These are phyloP conservation scores for Catunica adiposa DNA, from an alignment of 2,329 filamentous ascomycete genomes.

Conservation along the genomic window DNA sequence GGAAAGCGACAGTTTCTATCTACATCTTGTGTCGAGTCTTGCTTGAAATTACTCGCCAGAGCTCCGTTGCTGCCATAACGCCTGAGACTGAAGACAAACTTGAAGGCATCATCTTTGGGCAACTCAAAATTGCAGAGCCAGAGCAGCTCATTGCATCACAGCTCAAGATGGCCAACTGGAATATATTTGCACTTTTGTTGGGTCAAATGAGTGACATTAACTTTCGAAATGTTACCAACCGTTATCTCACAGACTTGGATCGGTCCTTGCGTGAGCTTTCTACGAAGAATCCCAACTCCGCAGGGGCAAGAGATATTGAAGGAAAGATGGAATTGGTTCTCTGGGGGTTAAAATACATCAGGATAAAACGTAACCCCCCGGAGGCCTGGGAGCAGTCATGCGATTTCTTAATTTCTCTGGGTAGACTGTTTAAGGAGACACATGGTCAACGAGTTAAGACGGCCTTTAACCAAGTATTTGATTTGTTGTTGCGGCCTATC, in stretches of 20 bases:
- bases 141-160: constrained; percentile 64
- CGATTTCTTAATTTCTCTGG: constrained; percentile 70
- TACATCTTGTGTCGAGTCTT: constrained; percentile 89
- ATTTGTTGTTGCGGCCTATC: constrained; percentile 71
- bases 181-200: constrained; percentile 77
- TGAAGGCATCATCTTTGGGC: constrained; percentile 91
- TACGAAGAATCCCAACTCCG: constrained; percentile 45
- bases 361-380: constrained; percentile 55
- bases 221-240: constrained; percentile 65
- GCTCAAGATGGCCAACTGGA: constrained; percentile 86
- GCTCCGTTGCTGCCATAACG: constrained; percentile 64
- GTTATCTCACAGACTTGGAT: constrained; percentile 70
- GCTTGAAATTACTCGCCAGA: constrained; percentile 86
- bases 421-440: constrained; percentile 64
- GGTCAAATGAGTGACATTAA: constrained; percentile 94
- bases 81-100: constrained; percentile 86
- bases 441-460: constrained; percentile 85
- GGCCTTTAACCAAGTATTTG: constrained; percentile 83
- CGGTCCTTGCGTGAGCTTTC: constrained; percentile 59
- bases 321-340: constrained; percentile 74
- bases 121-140: constrained; percentile 74
- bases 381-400: constrained; percentile 74
- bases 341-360: constrained; percentile 78
- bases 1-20: constrained; percentile 83
- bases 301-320: constrained; percentile 50